Conservation (phyloP, 257 asterid genomes). For the Jaltomata sinuosa region DNA sequence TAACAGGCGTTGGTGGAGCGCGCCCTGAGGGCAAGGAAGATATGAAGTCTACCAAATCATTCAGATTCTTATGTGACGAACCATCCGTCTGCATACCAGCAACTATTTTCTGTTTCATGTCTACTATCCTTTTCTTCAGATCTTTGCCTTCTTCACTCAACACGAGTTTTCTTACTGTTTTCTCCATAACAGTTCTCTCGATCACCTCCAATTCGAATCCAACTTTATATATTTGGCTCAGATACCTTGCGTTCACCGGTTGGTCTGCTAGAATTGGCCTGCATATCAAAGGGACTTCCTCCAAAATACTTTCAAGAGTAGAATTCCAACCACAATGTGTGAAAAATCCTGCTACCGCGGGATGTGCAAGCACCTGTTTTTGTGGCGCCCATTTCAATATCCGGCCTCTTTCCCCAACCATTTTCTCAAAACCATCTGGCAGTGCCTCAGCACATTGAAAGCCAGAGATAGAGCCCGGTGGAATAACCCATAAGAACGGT, state of each 20-base stretch:
- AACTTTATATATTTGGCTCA: conserved; percentile 20
- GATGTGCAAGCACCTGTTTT: conserved; percentile 26
- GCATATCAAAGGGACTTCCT: conserved; percentile 36
- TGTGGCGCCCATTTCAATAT: conserved; percentile 43
- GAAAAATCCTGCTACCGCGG: conserved; percentile 30
- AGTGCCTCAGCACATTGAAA: neutral
- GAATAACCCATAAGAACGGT: conserved; percentile 36
- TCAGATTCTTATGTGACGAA: conserved; percentile 12
- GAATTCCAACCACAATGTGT: conserved; percentile 52
- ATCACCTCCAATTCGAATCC: conserved; percentile 22
- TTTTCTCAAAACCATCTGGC: conserved; percentile 2
- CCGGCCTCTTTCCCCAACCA: conserved; percentile 10
- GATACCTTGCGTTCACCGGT: conserved; percentile 23
- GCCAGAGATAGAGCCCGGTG: conserved; percentile 7
- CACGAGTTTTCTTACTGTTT: conserved; percentile 23
- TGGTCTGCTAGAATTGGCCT: conserved; percentile 31
- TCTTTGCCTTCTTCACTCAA: conserved; percentile 13
- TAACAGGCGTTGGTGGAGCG: neutral
- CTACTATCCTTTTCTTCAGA: neutral
- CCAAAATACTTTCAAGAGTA: conserved; percentile 28
- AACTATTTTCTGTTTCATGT: conserved; percentile 15
- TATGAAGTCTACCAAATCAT: conserved; percentile 22
- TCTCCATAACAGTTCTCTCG: conserved; percentile 14
- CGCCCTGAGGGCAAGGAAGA: neutral
- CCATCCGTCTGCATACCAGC: conserved; percentile 17